A percentile compares a stretch with the other conserved stretches of the same genome.
These are phyloP conservation scores for Pseudognaphalium luteoalbum DNA, from an alignment of 129 eudicot genomes.

Conservation along the genomic window DNA sequence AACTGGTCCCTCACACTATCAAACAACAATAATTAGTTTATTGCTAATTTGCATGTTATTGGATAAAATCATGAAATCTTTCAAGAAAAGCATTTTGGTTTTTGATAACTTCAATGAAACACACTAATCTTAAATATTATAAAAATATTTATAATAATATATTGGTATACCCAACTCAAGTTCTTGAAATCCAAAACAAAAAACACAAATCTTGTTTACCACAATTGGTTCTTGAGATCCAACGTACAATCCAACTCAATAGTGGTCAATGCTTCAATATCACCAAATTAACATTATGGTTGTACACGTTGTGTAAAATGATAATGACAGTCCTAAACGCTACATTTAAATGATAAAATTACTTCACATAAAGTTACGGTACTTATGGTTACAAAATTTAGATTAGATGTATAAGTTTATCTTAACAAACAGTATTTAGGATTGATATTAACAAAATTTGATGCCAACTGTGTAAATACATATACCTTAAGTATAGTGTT, in stretches of 20 bases:
- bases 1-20: slow-evolving; percentile 28
- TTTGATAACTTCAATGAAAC: slow-evolving; percentile 29
- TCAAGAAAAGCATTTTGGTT: slow-evolving; percentile 21
- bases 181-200: not conserved
- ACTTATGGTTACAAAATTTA: too few species aligned
- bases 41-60: slow-evolving; percentile 24
- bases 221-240: not conserved
- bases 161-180: slow-evolving; percentile 13
- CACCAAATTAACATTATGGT: not conserved
- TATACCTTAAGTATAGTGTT: not conserved
- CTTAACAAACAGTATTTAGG: not conserved
- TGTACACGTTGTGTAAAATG: not conserved
- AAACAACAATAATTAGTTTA: slow-evolving; percentile 18
- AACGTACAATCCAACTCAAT: not conserved
- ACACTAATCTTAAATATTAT: not conserved
- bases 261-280: not conserved
- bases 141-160: not conserved
- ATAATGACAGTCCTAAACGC: not conserved
- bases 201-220: not conserved
- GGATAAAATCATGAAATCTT: not conserved
- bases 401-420: too few species aligned
- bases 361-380: too few species aligned
- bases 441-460: not conserved
- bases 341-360: too few species aligned
- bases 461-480: not conserved